phyloP scores from a whole-genome alignment of 2,329 filamentous ascomycete species.

The Aspergillus neoniger region DNA sequence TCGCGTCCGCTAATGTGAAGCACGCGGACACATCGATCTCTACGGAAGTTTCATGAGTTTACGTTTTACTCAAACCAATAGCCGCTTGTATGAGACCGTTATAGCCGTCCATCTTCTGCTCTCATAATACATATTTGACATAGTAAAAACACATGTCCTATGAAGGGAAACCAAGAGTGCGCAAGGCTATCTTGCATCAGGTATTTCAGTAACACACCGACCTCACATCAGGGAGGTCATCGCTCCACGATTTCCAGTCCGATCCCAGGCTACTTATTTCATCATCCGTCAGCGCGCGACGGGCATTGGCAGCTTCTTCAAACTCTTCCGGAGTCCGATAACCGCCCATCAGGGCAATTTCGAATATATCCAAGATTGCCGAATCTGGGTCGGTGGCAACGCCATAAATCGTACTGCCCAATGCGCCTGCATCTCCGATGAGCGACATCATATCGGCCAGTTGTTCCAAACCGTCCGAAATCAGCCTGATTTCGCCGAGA shows the following conservation, averaged over 20 bases:
- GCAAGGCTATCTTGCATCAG: too few relatives aligned
- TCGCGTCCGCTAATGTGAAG: too few relatives aligned
- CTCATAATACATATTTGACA: too few relatives aligned
- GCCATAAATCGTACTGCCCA: slow-evolving; percentile 1
- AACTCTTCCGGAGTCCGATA: background rate
- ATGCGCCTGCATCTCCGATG: background rate
- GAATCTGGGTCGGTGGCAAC: slow-evolving; percentile 4
- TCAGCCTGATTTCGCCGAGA: background rate
- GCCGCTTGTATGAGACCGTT: too few relatives aligned
- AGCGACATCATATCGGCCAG: slow-evolving; percentile 8
- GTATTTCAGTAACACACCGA: background rate
- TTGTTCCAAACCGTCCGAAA: background rate
- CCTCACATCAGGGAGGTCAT: background rate
- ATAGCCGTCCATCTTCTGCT: too few relatives aligned
- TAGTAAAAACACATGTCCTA: too few relatives aligned
- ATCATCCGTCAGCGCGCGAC: background rate
- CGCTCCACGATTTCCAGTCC: slow-evolving; percentile 3
- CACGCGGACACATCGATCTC: too few relatives aligned
- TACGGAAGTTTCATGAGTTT: too few relatives aligned
- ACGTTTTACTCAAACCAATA: too few relatives aligned
- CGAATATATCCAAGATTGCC: background rate
- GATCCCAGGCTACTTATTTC: background rate
- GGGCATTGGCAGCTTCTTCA: slow-evolving; percentile 4
- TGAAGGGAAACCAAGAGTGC: too few relatives aligned
- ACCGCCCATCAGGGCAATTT: background rate